Conservation (phyloP, 495 filamentous ascomycete genomes). For the Penicillium roqueforti region DNA sequence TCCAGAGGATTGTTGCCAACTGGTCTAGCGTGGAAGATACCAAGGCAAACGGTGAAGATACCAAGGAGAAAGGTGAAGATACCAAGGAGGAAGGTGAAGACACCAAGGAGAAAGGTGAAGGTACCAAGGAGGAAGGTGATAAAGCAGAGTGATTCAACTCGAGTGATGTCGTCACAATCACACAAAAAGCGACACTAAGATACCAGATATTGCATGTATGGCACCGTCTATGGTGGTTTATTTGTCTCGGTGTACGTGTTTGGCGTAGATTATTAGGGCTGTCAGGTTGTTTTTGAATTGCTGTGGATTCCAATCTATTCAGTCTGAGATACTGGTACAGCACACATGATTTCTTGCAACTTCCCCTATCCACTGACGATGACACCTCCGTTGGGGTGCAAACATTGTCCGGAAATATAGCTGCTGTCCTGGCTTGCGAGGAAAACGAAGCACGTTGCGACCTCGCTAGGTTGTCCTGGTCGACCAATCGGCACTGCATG, state of each 20-base stretch:
- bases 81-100: constrained; percentile 2
- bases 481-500: constrained; percentile 69
- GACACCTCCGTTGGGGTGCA: constrained; percentile 67
- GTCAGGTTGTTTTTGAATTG: not conserved
- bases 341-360: not conserved
- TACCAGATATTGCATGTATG: constrained; percentile 5
- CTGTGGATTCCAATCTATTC: not conserved
- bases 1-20: constrained; percentile 33
- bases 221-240: not conserved
- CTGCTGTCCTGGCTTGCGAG: constrained; percentile 72
- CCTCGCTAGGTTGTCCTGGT: constrained; percentile 72
- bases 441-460: constrained; percentile 84
- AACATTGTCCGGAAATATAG: constrained; percentile 53
- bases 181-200: constrained; percentile 5
- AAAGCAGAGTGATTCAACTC: not conserved
- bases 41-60: not conserved
- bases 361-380: constrained; percentile 53
- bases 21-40: not conserved
- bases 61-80: constrained; percentile 2
- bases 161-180: not conserved
- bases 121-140: constrained; percentile 1
- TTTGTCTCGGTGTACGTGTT: not conserved
- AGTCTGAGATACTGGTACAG: not conserved
- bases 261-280: not conserved
- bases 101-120: no score